Evolutionary conservation across 2,329 filamentous ascomycete genomes (phyloP), one percentile per base, ranked within the genome.

Genomic region (Sporothrix sp.): DNA sequence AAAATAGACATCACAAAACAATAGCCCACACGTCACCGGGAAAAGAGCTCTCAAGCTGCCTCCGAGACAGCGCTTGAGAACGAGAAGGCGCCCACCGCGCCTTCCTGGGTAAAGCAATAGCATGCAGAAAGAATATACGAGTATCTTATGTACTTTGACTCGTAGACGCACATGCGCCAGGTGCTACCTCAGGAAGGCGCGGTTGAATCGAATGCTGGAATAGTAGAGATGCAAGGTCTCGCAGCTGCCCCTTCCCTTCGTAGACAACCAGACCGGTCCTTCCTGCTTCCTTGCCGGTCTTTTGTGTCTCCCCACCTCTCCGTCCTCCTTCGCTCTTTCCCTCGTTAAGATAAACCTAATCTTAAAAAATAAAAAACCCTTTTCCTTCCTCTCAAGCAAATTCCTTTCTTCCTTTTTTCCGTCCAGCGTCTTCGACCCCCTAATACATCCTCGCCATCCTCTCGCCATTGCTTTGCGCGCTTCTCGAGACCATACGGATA

Each of bases 311-410:
- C 38, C 48, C 38, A 43, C 48, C 33, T 38, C 18, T 35, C 16
- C 18, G 7, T 4, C 33, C 33, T 28, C 10, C 35, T 25, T 50
- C 37, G 16, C 25, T 33, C 38, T 30, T 50, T 27, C 44, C 21
- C 13, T 30, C 18, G n/a, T 36, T 14, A 28, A 37, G n/a, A 47
- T 48, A 48, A 48, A 38, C 36, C 42, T 35, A 46, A 46, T 51
- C 49, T 40, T 38, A 38, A 38, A 16, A 39, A 25, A 23, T 25
- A 42, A 49, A 30, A 30, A 21, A 3, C n/a, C 16, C 30, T 16
- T 33, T 16, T 37, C n/a, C n/a, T n/a, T 36, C 8, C 25, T 37
- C 32, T 38, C 13, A 2, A n/a, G 32, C 10, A 44, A n/a, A 30
- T 16, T 14, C 11, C 10, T 11, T 32, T 33, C 10, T 13, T 20